Evolutionary conservation across 805 yeast species (phyloP).

Genomic region (Lipomyces starkeyi): DNA sequence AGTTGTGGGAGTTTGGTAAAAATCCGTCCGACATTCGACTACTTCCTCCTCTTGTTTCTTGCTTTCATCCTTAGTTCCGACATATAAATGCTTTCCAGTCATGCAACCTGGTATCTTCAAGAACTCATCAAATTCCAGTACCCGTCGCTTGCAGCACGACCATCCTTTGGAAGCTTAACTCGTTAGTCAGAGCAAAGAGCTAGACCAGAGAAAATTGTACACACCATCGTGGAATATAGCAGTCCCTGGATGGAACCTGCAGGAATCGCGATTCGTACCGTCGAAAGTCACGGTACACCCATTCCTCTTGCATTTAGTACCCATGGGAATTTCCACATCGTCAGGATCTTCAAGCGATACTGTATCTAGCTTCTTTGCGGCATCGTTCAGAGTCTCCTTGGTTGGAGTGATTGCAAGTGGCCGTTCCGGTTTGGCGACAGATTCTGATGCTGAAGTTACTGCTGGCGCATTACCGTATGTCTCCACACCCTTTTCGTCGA

Average conservation of each 20-base stretch:
- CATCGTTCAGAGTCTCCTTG: conserved; percentile 21
- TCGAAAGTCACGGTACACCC: conserved; percentile 35
- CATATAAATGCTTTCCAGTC: conserved; percentile 36
- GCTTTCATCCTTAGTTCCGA: conserved; percentile 28
- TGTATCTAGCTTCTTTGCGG: conserved; percentile 17
- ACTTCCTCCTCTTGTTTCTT: conserved; percentile 22
- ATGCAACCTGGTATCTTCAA: conserved; percentile 38
- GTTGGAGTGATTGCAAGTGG: conserved; percentile 26
- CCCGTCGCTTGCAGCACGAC: conserved; percentile 42
- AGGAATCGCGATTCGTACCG: conserved; percentile 37
- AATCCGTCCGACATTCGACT: conserved; percentile 39
- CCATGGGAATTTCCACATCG: conserved; percentile 38
- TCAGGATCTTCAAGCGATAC: conserved; percentile 37
- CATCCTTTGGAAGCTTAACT: conserved; percentile 39
- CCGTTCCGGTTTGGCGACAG: neutral
- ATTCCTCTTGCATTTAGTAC: conserved; percentile 39
- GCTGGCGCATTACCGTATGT: conserved; percentile 29
- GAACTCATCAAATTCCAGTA: conserved; percentile 41
- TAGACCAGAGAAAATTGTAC: neutral
- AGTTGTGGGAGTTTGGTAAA: conserved; percentile 41
- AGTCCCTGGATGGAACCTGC: conserved; percentile 39
- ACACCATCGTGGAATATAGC: conserved; percentile 40
- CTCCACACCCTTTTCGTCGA: conserved; percentile 35
- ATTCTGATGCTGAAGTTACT: neutral
- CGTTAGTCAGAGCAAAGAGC: neutral